Percentiles rank a stretch among this genome's conserved stretches.
phyloP scores from a whole-genome alignment of 176 grass and related monocot species.

The Bonia amplexicaulis region DNA sequence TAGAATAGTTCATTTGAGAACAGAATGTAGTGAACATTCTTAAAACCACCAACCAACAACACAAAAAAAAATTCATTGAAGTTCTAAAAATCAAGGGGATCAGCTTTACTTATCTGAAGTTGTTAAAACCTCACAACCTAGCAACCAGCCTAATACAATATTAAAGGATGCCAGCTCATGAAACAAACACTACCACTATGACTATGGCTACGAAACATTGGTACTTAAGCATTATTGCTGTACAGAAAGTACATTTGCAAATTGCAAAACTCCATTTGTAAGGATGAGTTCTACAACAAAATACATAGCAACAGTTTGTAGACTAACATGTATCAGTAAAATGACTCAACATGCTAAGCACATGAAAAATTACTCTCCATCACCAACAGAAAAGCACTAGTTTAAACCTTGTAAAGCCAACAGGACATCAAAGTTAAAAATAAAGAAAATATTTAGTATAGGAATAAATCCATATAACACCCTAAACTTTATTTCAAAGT shows the following conservation, averaged over 20 bases:
- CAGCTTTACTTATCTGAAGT: not conserved
- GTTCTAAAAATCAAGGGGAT: not conserved
- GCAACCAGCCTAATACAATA: not conserved
- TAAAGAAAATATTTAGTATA: not conserved
- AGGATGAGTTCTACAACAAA: not conserved
- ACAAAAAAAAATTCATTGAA: not conserved
- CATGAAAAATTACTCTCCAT: not conserved
- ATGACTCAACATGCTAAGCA: not conserved
- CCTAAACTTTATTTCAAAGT: too few relatives aligned
- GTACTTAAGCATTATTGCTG: not conserved
- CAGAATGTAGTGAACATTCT: not conserved
- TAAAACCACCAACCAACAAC: not conserved
- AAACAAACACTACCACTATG: not conserved
- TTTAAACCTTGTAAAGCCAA: not conserved
- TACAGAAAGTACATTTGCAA: slow-evolving; percentile 2
- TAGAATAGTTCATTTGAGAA: not conserved
- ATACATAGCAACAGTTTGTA: not conserved
- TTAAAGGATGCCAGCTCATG: not conserved
- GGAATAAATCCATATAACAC: too few relatives aligned
- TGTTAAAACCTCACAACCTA: not conserved
- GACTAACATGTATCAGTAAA: not conserved
- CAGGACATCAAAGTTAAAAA: not conserved
- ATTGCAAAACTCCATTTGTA: not conserved
- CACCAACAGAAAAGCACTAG: not conserved
- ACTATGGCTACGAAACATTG: not conserved